Evolutionary conservation across 495 filamentous ascomycete species (phyloP), one percentile per base, ranked within the genome.

Genomic region (Penicillium odoratum): DNA sequence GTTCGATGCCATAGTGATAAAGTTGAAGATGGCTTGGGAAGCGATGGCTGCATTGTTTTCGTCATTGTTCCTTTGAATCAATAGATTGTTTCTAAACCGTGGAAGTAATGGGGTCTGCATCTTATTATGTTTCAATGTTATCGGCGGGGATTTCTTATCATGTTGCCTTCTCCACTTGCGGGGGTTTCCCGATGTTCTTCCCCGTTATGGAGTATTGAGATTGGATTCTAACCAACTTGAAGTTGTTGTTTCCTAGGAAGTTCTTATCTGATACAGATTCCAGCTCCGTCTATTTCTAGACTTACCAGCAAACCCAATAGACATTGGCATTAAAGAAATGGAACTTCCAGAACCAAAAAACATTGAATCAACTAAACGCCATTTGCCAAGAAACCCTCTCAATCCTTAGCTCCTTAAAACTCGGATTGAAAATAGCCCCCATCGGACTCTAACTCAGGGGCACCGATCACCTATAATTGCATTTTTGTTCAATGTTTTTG

Each of bases 1-100:
- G 52, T 55, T 2, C 58, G 47, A 31, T 60, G 58, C 58, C 58
- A 60, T 28, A 50, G 33, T 4, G 57, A 60, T 5, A 60, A 30
- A 4, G 51, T 55, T 29, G 57, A 54, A 36, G 34, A 51, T 7
- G 44, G 33, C 11, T 44, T 18, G 16, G 57, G 57, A 3, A 60
- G 29, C 13, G 57, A 55, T 33, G 57, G 57, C 13, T 55, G 30
- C 57, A 60, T 55, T 29, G 43, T 55, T 16, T 40, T 51, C n/a
- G 31, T 47, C 44, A 47, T 47, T 21, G 21, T 21, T 21, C 1
- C 21, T 21, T 21, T 21, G 21, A 21, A 21, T 21, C 21, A 21
- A 21, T 21, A 2, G 21, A 21, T 21, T 21, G 21, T 21, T 21
- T 21, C 21, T 21, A 2, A 21, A 21, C 21, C 2, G 21, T 21